phyloP scores from a whole-genome alignment of 1,284 basidiomycete species.

The Melanopsichium pennsylvanicum region DNA sequence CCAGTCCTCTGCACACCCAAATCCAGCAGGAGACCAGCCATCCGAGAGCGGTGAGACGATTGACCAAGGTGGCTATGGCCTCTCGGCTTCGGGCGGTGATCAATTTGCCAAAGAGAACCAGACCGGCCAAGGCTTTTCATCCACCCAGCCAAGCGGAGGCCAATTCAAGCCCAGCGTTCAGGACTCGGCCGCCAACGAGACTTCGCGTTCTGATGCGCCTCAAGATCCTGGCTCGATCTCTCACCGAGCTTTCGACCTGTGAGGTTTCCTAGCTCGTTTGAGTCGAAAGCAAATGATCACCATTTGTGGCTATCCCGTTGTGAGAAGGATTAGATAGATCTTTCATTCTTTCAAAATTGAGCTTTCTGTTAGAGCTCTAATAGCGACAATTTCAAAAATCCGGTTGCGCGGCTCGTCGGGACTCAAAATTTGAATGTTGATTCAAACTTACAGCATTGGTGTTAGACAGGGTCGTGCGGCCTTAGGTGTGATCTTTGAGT shows the following conservation, averaged over 20 bases:
- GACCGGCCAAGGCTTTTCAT: conserved; percentile 39
- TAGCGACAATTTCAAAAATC: no score
- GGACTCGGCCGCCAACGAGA: conserved; percentile 26
- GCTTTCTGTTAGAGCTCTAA: no score
- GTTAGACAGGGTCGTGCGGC: no score
- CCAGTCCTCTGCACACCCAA: conserved; percentile 28
- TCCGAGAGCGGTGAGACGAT: conserved; percentile 28
- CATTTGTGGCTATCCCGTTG: no score
- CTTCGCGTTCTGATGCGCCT: conserved; percentile 18
- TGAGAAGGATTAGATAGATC: no score
- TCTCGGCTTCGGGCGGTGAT: conserved; percentile 35
- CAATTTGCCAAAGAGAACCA: conserved; percentile 39
- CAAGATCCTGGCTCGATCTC: conserved; percentile 12
- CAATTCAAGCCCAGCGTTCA: conserved; percentile 39
- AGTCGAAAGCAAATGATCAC: neutral
- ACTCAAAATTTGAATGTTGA: no score
- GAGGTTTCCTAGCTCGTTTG: neutral
- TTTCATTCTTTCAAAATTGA: no score
- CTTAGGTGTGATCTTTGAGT: no score
- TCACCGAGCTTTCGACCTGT: conserved; percentile 23
- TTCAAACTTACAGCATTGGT: no score
- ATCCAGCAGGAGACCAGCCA: conserved; percentile 19
- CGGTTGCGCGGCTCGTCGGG: no score
- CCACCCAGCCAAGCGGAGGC: conserved; percentile 14
- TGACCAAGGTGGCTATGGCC: conserved; percentile 40